A percentile compares a stretch with the other conserved stretches of the same genome.
phyloP scores from a whole-genome alignment of 1,284 basidiomycete genomes.

The Cryptococcus wingfieldii region DNA sequence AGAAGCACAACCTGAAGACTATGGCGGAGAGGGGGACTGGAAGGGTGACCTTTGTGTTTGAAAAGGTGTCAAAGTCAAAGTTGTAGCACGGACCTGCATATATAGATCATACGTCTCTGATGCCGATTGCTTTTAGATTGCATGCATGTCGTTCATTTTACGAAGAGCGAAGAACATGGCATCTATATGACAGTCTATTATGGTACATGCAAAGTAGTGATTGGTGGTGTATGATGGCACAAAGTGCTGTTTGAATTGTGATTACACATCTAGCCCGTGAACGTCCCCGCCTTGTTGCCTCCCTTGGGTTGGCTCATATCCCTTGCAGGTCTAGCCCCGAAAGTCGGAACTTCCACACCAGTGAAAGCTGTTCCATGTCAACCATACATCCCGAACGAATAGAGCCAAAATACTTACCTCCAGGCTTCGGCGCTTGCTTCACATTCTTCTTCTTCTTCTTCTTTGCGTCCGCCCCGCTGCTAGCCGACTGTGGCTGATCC shows the following conservation, averaged over 20 bases:
- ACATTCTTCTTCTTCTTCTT: slow-evolving; percentile 27
- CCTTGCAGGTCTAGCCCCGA: slow-evolving; percentile 35
- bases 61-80: slow-evolving; percentile 36
- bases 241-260: too few relatives aligned
- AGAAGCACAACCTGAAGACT: slow-evolving; percentile 31
- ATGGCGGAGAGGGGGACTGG: slow-evolving; percentile 32
- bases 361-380: not conserved
- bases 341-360: slow-evolving; percentile 38
- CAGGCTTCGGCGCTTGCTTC: slow-evolving; percentile 32
- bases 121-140: too few relatives aligned
- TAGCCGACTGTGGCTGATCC: slow-evolving; percentile 52
- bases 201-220: too few relatives aligned
- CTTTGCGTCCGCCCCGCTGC: slow-evolving; percentile 8
- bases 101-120: not conserved
- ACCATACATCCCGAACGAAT: not conserved
- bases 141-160: too few relatives aligned
- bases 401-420: slow-evolving; percentile 3
- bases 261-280: slow-evolving; percentile 3
- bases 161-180: too few relatives aligned
- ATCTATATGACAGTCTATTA: too few relatives aligned
- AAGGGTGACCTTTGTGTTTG: slow-evolving; percentile 45
- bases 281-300: slow-evolving; percentile 43
- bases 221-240: too few relatives aligned
- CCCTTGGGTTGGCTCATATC: slow-evolving; percentile 44
- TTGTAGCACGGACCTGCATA: not conserved